Evolutionary conservation across 768 basidiomycete species (phyloP).

Genomic region (Tulasnella sp.): DNA sequence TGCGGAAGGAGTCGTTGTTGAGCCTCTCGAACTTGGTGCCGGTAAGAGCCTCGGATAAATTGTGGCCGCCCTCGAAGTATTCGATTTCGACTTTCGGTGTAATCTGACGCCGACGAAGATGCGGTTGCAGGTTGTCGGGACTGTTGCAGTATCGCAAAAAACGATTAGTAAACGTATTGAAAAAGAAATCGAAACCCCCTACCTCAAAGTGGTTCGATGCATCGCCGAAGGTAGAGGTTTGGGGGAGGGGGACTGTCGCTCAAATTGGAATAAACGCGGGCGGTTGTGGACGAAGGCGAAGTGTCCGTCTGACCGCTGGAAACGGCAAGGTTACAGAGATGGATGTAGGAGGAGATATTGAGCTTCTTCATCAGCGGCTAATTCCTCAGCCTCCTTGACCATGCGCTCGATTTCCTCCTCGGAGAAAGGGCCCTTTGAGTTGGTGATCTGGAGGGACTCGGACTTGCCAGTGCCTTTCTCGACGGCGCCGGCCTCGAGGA

Average conservation of each 20-base stretch:
- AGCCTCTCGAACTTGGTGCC: slow-evolving; percentile 80
- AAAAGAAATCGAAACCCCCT: too few relatives aligned
- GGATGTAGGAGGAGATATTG: slow-evolving; percentile 29
- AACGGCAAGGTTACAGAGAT: too few relatives aligned
- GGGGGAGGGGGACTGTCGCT: too few relatives aligned
- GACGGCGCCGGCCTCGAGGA: slow-evolving; percentile 85
- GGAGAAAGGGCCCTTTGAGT: slow-evolving; percentile 86
- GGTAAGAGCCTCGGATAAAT: slow-evolving; percentile 94
- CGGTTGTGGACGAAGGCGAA: too few relatives aligned
- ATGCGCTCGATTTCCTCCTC: slow-evolving; percentile 92
- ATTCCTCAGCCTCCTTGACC: slow-evolving; percentile 90
- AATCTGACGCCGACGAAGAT: too few relatives aligned
- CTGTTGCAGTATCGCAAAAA: too few relatives aligned
- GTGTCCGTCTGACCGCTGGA: too few relatives aligned
- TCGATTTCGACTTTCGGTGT: slow-evolving; percentile 43
- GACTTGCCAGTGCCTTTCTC: slow-evolving; percentile 93
- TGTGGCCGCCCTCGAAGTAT: slow-evolving; percentile 89
- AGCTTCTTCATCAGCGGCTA: slow-evolving; percentile 67
- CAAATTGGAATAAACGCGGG: too few relatives aligned
- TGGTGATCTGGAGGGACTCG: slow-evolving; percentile 86
- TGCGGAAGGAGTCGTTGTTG: slow-evolving; percentile 97
- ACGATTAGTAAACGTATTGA: too few relatives aligned
- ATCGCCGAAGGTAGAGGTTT: too few relatives aligned
- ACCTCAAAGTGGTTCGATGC: too few relatives aligned
- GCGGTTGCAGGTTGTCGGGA: too few relatives aligned